Evolutionary conservation across 169 alveolate genomes (phyloP), one percentile per base, ranked within the genome.

Genomic region (Fabrea salina): DNA sequence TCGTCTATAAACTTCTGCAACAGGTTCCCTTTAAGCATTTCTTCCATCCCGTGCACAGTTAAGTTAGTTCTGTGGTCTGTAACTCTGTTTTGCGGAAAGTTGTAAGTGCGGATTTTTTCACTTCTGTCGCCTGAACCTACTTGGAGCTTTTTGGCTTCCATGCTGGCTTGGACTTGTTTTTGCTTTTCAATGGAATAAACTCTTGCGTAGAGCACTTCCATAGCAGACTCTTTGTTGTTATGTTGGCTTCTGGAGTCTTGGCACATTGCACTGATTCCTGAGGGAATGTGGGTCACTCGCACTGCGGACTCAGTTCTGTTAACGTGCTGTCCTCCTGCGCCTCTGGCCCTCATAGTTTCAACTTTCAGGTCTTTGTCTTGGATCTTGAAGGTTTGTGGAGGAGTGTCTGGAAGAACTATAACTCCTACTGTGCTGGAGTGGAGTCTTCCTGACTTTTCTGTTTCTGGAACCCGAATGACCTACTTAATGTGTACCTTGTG

Each of bases 271-370:
- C 92, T 84, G 53, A 95, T 84, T 44, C 98, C 98, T 22, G 98
- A 93, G 25, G 99, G 98, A 41, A 92, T 82, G 85, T 97, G 99
- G 4, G 96, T 92, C n/a, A 91, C 89, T 37, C 99, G 76, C 13
- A 90, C 96, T 6, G 99, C 99, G 5, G 98, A 93, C 72, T 96
- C 98, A 43, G 96, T 96, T 70, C 91, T 96, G 86, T 96, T 96
- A 8, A 96, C 98, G 86, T 96, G 97, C 82, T 97, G 96, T 11
- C 99, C 99, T 30, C 99, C 99, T 33, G 97, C 97, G 3, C 99
- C 99, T 37, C 96, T 87, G 16, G 98, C 92, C 40, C 98, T 84
- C 97, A 93, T 93, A 19, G 95, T 91, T 75, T 97, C 98, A 30
- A 95, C 86, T 32, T 75, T 89, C 13, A 95, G 58, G 67, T 93